Evolutionary conservation across 352 stramenopile genomes (phyloP), one percentile per base, ranked within the genome.

Genomic region (Phytophthora tubulina): DNA sequence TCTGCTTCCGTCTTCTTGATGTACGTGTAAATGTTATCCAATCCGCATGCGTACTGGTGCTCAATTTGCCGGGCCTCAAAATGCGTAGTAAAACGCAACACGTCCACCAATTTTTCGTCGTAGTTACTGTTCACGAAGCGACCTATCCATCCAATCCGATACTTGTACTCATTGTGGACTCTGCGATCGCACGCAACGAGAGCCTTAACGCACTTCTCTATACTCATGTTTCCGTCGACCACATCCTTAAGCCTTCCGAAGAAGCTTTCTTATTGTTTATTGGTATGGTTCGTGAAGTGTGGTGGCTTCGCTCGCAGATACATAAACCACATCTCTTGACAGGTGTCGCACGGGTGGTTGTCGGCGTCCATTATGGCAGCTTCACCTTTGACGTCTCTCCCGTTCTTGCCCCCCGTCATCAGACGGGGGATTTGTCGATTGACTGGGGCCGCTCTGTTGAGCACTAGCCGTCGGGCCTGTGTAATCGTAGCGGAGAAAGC

Each of bases 211-310:
- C 64, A 73, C 39, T 13, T 0, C 0, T 36, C 48, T 59, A 77
- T 65, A 17, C 52, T 73, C 21, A 61, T 67, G 2, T 2, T 41
- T 2, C 57, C 35, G 15, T 73, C 44, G 5, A 68, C 48, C 4
- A 14, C 2, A 14, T 65, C 51, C 30, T 68, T 73, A 2, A 65
- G 54, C 31, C 75, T 75, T 0, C 69, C 76, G 11, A 81, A 78
- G 11, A 64, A 79, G 1, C 6, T 73, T 31, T 81, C 73, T 2
- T 79, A 50, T 0, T 33, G 38, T 31, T 84, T 81, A 56, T 84
- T 84, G 0, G 73, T 81, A 35, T 79, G 60, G 13, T 75, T 77
- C 14, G 53, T 59, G n/a, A 77, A 73, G n/a, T 77, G 58, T 0
- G 67, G 58, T 0, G 80, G 54, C 14, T 72, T 68, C 0, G 56